Conservation (phyloP, 2,329 filamentous ascomycete genomes). For the Aspergillus pseudoglaucus region DNA sequence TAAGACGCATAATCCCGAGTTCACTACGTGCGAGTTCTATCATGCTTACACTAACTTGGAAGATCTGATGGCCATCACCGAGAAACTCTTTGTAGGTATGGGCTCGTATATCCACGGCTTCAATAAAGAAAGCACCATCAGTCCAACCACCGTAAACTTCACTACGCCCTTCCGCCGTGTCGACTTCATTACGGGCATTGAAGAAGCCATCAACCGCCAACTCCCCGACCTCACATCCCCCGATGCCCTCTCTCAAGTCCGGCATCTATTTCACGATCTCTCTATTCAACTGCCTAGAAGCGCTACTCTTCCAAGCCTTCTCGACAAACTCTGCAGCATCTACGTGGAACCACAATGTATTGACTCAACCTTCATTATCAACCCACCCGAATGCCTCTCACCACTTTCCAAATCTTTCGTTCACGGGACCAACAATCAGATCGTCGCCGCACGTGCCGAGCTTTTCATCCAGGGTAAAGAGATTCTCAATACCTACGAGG, state of each 20-base stretch:
- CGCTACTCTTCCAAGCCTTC: constrained; percentile 59
- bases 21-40: constrained; percentile 97
- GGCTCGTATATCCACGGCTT: constrained; percentile 46
- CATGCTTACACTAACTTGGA: constrained; percentile 72
- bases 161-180: constrained; percentile 55
- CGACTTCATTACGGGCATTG: constrained; percentile 75
- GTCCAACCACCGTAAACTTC: constrained; percentile 52
- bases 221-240: constrained; percentile 57
- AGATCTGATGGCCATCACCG: constrained; percentile 69
- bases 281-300: constrained; percentile 45
- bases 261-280: constrained; percentile 48
- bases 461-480: constrained; percentile 76
- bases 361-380: constrained; percentile 73
- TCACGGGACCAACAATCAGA: constrained; percentile 61
- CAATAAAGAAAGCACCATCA: constrained; percentile 39
- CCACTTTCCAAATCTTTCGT: constrained; percentile 82
- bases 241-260: constrained; percentile 54
- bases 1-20: constrained; percentile 91
- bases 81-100: constrained; percentile 60
- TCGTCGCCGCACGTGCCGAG: constrained; percentile 74
- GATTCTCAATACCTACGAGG: constrained; percentile 94
- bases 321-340: constrained; percentile 69
- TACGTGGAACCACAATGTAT: constrained; percentile 74
- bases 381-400: constrained; percentile 86
- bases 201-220: constrained; percentile 57